These are phyloP conservation scores for Cercophora samala DNA, from an alignment of 495 filamentous ascomycete species.

Conservation along the genomic window DNA sequence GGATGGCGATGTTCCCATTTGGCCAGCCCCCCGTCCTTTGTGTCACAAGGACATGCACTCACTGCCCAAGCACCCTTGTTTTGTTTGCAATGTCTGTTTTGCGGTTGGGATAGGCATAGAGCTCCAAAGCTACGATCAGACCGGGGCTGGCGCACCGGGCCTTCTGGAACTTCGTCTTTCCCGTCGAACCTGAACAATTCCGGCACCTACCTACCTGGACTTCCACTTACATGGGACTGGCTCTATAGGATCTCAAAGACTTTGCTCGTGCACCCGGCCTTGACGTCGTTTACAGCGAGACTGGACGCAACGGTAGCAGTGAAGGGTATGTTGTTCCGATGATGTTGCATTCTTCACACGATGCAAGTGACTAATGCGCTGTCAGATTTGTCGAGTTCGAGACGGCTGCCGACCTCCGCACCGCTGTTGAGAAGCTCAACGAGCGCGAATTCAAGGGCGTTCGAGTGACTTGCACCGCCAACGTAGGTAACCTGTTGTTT, in stretches of 20 bases:
- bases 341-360: not conserved
- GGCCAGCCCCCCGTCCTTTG: not conserved
- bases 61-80: constrained; percentile 12
- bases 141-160: constrained; percentile 21
- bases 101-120: constrained; percentile 2
- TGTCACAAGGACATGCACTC: not conserved
- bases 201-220: constrained; percentile 37
- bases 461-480: constrained; percentile 75
- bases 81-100: constrained; percentile 16
- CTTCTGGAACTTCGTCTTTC: constrained; percentile 46
- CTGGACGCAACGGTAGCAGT: constrained; percentile 85
- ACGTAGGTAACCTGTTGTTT: constrained; percentile 55
- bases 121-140: constrained; percentile 13
- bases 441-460: constrained; percentile 85
- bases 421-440: constrained; percentile 90
- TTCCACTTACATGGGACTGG: constrained; percentile 54
- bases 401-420: constrained; percentile 81
- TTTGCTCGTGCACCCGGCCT: constrained; percentile 95
- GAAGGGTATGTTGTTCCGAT: constrained; percentile 68
- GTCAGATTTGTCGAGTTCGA: constrained; percentile 96
- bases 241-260: constrained; percentile 96
- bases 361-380: constrained; percentile 26
- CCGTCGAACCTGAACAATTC: constrained; percentile 31
- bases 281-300: constrained; percentile 98
- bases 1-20: not conserved